A percentile compares a stretch with the other conserved stretches of the same genome.
Conservation (phyloP, 1,139 yeast species). For the Eremothecium sinecaudum region DNA sequence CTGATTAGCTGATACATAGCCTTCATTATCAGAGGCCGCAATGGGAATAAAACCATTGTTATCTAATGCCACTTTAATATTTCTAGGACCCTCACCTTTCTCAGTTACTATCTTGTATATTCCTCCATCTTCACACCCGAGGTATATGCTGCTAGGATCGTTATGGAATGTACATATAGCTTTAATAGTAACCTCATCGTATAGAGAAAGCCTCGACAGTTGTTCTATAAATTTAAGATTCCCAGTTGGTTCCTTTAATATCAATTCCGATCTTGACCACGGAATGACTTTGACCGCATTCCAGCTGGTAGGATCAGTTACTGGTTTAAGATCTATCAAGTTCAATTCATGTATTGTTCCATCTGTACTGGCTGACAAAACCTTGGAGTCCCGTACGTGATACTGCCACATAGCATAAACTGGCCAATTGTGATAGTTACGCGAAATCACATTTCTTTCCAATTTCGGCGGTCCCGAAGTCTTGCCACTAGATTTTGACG, state of each 20-base stretch:
- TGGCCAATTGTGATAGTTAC: slow-evolving; percentile 16
- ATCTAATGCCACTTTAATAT: slow-evolving; percentile 8
- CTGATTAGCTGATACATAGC: not conserved
- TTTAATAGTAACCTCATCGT: slow-evolving; percentile 18
- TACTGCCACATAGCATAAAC: slow-evolving; percentile 13
- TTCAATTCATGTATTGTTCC: slow-evolving; percentile 18
- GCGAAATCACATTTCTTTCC: slow-evolving; percentile 18
- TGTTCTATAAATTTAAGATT: slow-evolving; percentile 10
- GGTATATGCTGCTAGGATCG: slow-evolving; percentile 17
- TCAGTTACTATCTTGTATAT: slow-evolving; percentile 18
- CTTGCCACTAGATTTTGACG: slow-evolving; percentile 1
- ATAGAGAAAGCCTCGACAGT: slow-evolving; percentile 13
- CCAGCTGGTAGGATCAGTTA: slow-evolving; percentile 10
- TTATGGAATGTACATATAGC: slow-evolving; percentile 15
- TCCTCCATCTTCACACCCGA: slow-evolving; percentile 26
- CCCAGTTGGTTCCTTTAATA: slow-evolving; percentile 5
- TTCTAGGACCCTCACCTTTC: slow-evolving; percentile 6
- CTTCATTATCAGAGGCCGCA: not conserved
- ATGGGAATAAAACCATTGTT: slow-evolving; percentile 23
- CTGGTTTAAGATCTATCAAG: slow-evolving; percentile 15
- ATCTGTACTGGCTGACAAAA: slow-evolving; percentile 17
- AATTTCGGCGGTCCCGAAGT: slow-evolving; percentile 4
- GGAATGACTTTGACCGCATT: slow-evolving; percentile 12
- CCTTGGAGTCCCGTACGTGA: slow-evolving; percentile 8
- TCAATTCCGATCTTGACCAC: slow-evolving; percentile 14